A percentile compares a stretch with the other conserved stretches of the same genome.
phyloP scores from a whole-genome alignment of 2,329 filamentous ascomycete genomes.

The Dendrostoma leiphaemia region DNA sequence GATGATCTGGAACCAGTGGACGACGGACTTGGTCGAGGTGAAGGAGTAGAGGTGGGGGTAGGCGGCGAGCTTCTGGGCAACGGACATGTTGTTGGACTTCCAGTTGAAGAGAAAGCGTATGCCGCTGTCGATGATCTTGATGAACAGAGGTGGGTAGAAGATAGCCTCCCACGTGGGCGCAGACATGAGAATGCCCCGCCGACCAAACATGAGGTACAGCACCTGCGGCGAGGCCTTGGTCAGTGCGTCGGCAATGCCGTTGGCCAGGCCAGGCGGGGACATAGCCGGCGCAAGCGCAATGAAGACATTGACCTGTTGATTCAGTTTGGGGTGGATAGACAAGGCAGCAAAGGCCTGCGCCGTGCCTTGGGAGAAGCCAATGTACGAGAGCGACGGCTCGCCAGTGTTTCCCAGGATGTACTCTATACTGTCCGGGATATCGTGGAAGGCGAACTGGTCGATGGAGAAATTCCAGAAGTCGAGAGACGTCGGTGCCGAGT shows the following conservation, averaged over 20 bases:
- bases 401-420: constrained; percentile 85
- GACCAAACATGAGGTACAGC: constrained; percentile 87
- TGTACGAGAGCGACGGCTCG: constrained; percentile 85
- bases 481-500: constrained; percentile 68
- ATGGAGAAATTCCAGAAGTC: constrained; percentile 98
- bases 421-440: constrained; percentile 91
- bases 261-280: constrained; percentile 88
- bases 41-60: constrained; percentile 97
- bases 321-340: constrained; percentile 87
- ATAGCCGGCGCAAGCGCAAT: constrained; percentile 95
- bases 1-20: constrained; percentile 99
- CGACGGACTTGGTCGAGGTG: constrained; percentile 93
- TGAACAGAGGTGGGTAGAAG: constrained; percentile 90
- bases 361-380: constrained; percentile 96
- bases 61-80: constrained; percentile 87
- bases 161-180: constrained; percentile 98
- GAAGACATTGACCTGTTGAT: constrained; percentile 92
- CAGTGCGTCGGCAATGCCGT: constrained; percentile 86
- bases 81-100: constrained; percentile 78
- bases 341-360: constrained; percentile 94
- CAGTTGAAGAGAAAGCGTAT: constrained; percentile 87
- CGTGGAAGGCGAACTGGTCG: constrained; percentile 96
- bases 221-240: constrained; percentile 92
- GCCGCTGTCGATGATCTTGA: constrained; percentile 79
- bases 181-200: constrained; percentile 85